phyloP scores from a whole-genome alignment of 306 rosid genomes.

The Arachis hypogaea region DNA sequence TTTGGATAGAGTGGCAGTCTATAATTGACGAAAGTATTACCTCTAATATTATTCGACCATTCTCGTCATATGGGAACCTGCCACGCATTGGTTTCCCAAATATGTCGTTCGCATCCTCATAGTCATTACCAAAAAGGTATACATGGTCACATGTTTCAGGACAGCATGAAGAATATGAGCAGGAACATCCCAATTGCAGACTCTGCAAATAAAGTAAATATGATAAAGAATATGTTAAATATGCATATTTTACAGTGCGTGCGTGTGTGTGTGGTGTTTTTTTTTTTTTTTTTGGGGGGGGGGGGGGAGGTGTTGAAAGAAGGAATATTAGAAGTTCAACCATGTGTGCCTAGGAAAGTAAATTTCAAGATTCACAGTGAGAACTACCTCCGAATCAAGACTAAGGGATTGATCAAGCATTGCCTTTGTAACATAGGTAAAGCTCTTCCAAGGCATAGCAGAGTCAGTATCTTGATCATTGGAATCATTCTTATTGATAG shows the following conservation, averaged over 20 bases:
- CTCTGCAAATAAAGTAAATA: conserved; percentile 52
- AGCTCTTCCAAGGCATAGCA: conserved; percentile 78
- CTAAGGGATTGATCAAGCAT: conserved; percentile 64
- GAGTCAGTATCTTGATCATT: conserved; percentile 49
- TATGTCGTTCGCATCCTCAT: conserved; percentile 89
- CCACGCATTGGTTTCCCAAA: conserved; percentile 83
- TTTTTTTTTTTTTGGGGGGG: too few species aligned
- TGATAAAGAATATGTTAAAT: conserved; percentile 22
- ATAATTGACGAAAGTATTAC: conserved; percentile 48
- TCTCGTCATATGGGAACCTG: conserved; percentile 91
- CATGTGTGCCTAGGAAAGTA: neutral
- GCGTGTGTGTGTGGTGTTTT: too few species aligned
- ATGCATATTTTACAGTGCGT: neutral
- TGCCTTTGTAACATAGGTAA: conserved; percentile 73
- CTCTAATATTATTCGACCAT: conserved; percentile 88
- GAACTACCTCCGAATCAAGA: conserved; percentile 79
- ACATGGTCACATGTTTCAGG: conserved; percentile 94
- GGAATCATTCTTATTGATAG: conserved; percentile 51
- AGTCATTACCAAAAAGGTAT: conserved; percentile 88
- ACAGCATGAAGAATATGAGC: conserved; percentile 65
- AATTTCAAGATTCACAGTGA: conserved; percentile 11
- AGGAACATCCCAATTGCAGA: conserved; percentile 82
- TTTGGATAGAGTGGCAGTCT: conserved; percentile 35
- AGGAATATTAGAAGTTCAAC: conserved; percentile 2
- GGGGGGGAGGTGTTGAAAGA: too few species aligned